phyloP scores from a whole-genome alignment of 2,329 filamentous ascomycete genomes.

The Phialophora macrospora region DNA sequence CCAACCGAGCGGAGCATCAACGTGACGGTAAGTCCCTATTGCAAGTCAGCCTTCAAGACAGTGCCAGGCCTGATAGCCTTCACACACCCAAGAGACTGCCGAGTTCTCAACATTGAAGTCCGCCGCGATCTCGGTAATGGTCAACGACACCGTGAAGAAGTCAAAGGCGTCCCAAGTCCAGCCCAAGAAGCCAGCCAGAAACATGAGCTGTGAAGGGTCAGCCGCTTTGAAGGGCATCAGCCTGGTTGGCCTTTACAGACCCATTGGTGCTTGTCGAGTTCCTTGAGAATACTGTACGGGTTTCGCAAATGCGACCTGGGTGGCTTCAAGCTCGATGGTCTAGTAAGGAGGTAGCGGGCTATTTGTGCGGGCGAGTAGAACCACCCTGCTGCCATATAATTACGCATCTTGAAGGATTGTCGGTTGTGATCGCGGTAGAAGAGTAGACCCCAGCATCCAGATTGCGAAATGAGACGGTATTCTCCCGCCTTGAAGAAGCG shows the following conservation, averaged over 20 bases:
- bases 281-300: neutral
- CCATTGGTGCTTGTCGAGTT: neutral
- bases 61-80: constrained; percentile 36
- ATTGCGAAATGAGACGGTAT: neutral
- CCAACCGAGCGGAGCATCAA: neutral
- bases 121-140: constrained; percentile 57
- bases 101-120: constrained; percentile 59
- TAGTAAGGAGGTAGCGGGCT: constrained; percentile 43
- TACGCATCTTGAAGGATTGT: constrained; percentile 40
- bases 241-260: neutral
- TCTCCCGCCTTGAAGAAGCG: neutral
- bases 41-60: neutral
- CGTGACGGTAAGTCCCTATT: neutral
- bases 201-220: constrained; percentile 64
- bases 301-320: neutral
- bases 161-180: constrained; percentile 64
- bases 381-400: constrained; percentile 43
- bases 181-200: constrained; percentile 46
- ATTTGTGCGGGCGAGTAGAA: constrained; percentile 46
- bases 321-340: neutral
- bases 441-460: neutral
- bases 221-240: constrained; percentile 36
- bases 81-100: constrained; percentile 64
- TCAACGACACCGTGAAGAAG: constrained; percentile 65
- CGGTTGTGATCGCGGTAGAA: neutral